Percentiles rank a stretch among this genome's conserved stretches.
These are phyloP conservation scores for Castanea sativa DNA, from an alignment of 306 rosid species.

Conservation along the genomic window DNA sequence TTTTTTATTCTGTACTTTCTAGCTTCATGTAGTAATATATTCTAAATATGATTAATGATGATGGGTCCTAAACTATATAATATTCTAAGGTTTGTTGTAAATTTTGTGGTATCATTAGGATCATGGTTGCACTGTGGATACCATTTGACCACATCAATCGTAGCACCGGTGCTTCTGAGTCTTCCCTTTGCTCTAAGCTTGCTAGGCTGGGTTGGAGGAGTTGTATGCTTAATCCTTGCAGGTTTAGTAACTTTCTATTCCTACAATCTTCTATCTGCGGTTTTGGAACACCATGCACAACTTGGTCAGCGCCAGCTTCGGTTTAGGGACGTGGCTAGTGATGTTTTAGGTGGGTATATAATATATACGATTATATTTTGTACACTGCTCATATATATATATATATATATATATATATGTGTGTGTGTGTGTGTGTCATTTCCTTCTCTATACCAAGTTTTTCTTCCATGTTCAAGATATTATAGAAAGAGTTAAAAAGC, in stretches of 20 bases:
- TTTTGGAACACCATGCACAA: slow-evolving; percentile 67
- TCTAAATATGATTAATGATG: not conserved
- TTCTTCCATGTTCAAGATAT: too few species aligned
- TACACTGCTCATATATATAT: too few species aligned
- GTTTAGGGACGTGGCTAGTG: slow-evolving; percentile 66
- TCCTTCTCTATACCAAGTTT: too few species aligned
- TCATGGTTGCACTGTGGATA: slow-evolving; percentile 89
- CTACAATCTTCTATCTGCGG: slow-evolving; percentile 65
- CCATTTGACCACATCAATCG: slow-evolving; percentile 84
- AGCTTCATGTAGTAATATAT: not conserved
- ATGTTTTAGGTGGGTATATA: slow-evolving; percentile 44
- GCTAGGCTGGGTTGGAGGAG: slow-evolving; percentile 83
- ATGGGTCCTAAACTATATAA: not conserved
- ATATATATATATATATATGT: too few species aligned
- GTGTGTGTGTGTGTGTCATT: too few species aligned
- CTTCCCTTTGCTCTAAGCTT: slow-evolving; percentile 60
- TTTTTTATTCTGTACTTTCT: not conserved
- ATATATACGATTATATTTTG: too few species aligned
- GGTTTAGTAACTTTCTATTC: slow-evolving; percentile 66
- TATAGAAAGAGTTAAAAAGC: too few species aligned
- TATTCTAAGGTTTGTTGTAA: too few species aligned
- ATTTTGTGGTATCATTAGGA: slow-evolving; percentile 34
- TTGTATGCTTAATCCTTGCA: slow-evolving; percentile 47
- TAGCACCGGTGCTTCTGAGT: slow-evolving; percentile 58
- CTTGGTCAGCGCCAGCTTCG: slow-evolving; percentile 74